These are phyloP conservation scores for Balakata baccata DNA, from an alignment of 345 rosid species.

Conservation along the genomic window DNA sequence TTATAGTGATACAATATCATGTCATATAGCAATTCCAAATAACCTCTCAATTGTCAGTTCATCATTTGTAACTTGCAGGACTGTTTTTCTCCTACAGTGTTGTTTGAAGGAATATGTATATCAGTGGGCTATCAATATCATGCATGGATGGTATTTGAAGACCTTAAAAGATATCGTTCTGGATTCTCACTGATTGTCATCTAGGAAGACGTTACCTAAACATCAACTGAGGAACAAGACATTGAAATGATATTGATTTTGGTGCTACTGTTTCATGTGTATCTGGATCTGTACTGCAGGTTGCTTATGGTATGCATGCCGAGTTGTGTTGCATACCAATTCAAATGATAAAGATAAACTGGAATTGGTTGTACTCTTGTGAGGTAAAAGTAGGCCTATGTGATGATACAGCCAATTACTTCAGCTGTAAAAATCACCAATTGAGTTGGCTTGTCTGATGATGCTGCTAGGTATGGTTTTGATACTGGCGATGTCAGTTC, in stretches of 20 bases:
- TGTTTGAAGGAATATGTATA: constrained; percentile 16
- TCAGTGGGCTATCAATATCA: constrained; percentile 7
- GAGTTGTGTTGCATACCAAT: neutral
- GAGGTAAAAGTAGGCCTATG: constrained; percentile 7
- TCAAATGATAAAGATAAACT: neutral
- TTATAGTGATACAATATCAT: constrained; percentile 6
- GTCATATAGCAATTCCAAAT: constrained; percentile 8
- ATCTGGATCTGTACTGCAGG: neutral
- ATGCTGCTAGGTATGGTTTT: neutral
- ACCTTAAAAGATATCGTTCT: neutral
- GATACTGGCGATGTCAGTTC: neutral
- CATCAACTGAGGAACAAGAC: constrained; percentile 10
- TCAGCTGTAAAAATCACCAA: neutral
- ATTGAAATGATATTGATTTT: neutral
- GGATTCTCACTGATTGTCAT: constrained; percentile 7
- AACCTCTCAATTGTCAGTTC: constrained; percentile 22
- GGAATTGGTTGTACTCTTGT: neutral
- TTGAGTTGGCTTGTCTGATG: neutral
- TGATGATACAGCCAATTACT: neutral
- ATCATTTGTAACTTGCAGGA: constrained; percentile 38
- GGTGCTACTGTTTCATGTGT: constrained; percentile 5
- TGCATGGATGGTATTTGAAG: constrained; percentile 21
- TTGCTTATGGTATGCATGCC: neutral
- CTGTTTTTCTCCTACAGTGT: constrained; percentile 14
- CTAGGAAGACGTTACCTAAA: constrained; percentile 22